Percentiles rank a stretch among this genome's conserved stretches.
Conservation (phyloP, 352 stramenopile genomes). For the Phytophthora uliginosa region DNA sequence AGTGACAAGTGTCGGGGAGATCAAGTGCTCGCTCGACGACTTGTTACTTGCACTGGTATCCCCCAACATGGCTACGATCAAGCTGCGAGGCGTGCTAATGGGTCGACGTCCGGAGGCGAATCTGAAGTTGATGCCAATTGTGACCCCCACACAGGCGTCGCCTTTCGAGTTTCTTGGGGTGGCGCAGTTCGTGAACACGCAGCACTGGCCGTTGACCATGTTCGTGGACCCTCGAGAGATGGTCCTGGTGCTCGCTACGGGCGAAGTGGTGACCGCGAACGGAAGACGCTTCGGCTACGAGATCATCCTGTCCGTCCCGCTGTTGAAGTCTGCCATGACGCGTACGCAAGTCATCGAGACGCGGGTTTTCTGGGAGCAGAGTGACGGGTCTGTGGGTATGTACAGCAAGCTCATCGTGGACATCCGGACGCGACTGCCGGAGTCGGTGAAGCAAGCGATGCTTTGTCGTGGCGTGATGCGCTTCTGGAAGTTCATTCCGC, state of each 20-base stretch:
- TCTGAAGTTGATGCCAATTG: constrained; percentile 21
- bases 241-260: constrained; percentile 25
- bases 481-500: constrained; percentile 46
- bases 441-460: constrained; percentile 33
- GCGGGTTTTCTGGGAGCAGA: constrained; percentile 40
- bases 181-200: constrained; percentile 29
- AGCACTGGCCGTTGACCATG: constrained; percentile 36
- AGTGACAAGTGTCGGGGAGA: constrained; percentile 25
- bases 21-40: constrained; percentile 33
- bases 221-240: constrained; percentile 31
- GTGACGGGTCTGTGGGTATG: constrained; percentile 32
- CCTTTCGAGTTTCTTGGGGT: constrained; percentile 35
- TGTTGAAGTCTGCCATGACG: constrained; percentile 4
- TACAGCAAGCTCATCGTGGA: constrained; percentile 42
- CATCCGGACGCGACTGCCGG: constrained; percentile 19
- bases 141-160: constrained; percentile 8
- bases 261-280: constrained; percentile 29
- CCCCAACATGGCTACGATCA: constrained; percentile 17
- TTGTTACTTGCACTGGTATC: constrained; percentile 30
- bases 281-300: constrained; percentile 36
- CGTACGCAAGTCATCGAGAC: constrained; percentile 33
- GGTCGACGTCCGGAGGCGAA: constrained; percentile 20
- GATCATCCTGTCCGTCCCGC: constrained; percentile 32
- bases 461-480: constrained; percentile 30
- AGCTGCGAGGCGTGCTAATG: constrained; percentile 29